phyloP scores from a whole-genome alignment of 768 basidiomycete genomes.

The Boletus patriciae region DNA sequence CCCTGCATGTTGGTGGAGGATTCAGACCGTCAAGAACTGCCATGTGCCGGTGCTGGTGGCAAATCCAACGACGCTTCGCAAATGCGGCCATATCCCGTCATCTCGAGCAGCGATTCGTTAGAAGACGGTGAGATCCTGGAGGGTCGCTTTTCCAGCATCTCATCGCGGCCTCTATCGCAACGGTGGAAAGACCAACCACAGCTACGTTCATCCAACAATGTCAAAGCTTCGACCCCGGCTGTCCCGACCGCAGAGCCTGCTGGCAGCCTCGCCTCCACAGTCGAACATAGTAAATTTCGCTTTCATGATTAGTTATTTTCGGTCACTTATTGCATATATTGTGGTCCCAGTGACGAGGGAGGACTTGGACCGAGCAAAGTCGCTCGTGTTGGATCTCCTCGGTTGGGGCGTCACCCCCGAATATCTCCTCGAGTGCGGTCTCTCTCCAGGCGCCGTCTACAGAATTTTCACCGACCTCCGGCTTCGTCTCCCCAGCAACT shows the following conservation, averaged over 20 bases:
- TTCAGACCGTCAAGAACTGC: background rate
- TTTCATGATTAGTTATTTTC: background rate
- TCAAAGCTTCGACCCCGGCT: background rate
- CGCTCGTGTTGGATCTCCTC: slow-evolving; percentile 53
- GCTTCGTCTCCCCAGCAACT: slow-evolving; percentile 35
- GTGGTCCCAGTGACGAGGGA: slow-evolving; percentile 38
- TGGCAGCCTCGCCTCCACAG: background rate
- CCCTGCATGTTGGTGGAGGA: background rate
- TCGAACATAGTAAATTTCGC: slow-evolving; percentile 9
- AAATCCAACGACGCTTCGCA: background rate
- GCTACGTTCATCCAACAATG: background rate
- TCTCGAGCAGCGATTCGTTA: background rate
- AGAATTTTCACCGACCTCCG: slow-evolving; percentile 45
- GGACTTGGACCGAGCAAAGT: slow-evolving; percentile 45
- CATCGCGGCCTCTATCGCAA: background rate
- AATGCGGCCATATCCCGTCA: background rate
- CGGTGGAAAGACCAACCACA: background rate
- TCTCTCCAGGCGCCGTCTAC: slow-evolving; percentile 40
- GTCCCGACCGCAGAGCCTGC: background rate
- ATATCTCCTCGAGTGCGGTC: slow-evolving; percentile 45
- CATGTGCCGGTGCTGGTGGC: background rate
- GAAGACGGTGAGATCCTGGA: slow-evolving; percentile 29
- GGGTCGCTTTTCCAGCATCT: background rate
- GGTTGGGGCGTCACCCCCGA: slow-evolving; percentile 55
- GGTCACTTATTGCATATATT: background rate